These are phyloP conservation scores for Ceratocystis papillata DNA, from an alignment of 2,329 filamentous ascomycete species.

Conservation along the genomic window DNA sequence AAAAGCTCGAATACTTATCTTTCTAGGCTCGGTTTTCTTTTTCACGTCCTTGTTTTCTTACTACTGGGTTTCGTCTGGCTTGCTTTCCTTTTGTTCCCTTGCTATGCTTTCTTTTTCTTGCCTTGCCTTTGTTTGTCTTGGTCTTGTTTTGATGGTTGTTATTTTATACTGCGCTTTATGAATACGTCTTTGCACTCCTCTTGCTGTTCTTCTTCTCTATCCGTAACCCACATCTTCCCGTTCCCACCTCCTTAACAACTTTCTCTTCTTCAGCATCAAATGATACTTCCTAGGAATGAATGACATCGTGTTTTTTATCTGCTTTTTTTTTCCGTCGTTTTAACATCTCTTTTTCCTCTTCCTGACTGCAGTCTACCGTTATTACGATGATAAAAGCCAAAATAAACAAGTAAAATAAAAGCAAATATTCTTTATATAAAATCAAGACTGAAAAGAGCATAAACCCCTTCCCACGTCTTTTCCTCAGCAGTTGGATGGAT, in stretches of 20 bases:
- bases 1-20: neutral
- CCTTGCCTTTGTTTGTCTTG: neutral
- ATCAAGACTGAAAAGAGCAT: neutral
- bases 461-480: neutral
- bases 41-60: neutral
- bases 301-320: slow-evolving; percentile 16
- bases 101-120: neutral
- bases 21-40: neutral
- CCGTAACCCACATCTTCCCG: neutral
- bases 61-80: neutral
- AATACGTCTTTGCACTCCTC: neutral
- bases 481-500: slow-evolving; percentile 8
- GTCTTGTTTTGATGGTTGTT: neutral
- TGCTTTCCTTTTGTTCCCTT: neutral
- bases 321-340: neutral
- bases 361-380: neutral
- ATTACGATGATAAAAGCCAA: neutral
- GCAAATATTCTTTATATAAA: no score
- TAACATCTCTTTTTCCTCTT: neutral
- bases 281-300: slow-evolving; percentile 13
- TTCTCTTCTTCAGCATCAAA: slow-evolving; percentile 3
- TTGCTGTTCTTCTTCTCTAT: neutral
- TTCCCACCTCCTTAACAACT: neutral
- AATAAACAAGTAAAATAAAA: neutral
- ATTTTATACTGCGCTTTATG: neutral